Percentiles rank a stretch among this genome's conserved stretches.
phyloP scores from a whole-genome alignment of 805 yeast genomes.

The Monosporozyma servazzii region DNA sequence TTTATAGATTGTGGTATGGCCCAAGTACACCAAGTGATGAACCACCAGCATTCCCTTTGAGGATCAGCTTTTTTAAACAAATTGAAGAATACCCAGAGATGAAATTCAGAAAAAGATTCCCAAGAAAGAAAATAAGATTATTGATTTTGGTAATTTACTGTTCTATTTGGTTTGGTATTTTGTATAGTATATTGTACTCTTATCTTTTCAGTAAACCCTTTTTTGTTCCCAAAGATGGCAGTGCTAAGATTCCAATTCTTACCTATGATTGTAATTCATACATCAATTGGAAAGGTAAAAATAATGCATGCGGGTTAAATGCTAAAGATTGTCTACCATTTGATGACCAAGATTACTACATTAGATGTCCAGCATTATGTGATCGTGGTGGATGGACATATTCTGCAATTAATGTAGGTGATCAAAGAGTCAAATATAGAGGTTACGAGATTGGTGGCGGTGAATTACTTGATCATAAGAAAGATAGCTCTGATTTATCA shows the following conservation, averaged over 20 bases:
- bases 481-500: slow-evolving; percentile 30
- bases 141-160: slow-evolving; percentile 34
- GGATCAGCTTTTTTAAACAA: slow-evolving; percentile 13
- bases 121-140: slow-evolving; percentile 24
- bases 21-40: slow-evolving; percentile 41
- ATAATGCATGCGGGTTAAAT: slow-evolving; percentile 64
- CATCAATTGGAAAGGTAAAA: slow-evolving; percentile 65
- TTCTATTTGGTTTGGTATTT: slow-evolving; percentile 37
- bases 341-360: slow-evolving; percentile 36
- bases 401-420: slow-evolving; percentile 67
- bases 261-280: slow-evolving; percentile 32
- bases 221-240: slow-evolving; percentile 15
- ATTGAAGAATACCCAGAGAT: slow-evolving; percentile 38
- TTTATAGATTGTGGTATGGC: slow-evolving; percentile 44
- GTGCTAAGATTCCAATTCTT: slow-evolving; percentile 27
- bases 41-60: slow-evolving; percentile 34
- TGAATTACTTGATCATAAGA: slow-evolving; percentile 9
- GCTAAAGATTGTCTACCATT: slow-evolving; percentile 51
- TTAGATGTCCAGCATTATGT: slow-evolving; percentile 86
- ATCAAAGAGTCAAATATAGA: slow-evolving; percentile 53
- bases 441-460: slow-evolving; percentile 80
- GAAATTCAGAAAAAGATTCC: slow-evolving; percentile 25
- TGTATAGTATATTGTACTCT: slow-evolving; percentile 35
- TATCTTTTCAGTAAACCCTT: slow-evolving; percentile 38
- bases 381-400: slow-evolving; percentile 69